Conservation (phyloP, 108 stramenopile species). For the Hondaea fermentalgiana region DNA sequence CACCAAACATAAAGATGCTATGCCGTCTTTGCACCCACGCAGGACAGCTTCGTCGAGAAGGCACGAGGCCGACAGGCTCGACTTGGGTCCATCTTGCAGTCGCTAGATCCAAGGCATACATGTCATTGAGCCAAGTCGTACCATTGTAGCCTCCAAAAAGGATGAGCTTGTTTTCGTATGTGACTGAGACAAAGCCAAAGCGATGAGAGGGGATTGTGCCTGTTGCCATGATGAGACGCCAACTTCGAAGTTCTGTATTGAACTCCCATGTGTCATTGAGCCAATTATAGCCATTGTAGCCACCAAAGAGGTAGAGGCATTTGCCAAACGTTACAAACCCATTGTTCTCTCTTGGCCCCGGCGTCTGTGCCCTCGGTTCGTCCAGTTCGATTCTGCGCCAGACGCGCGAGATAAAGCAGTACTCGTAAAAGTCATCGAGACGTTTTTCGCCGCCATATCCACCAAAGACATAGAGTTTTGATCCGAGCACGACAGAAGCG, state of each 20-base stretch:
- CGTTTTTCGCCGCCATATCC: conserved; percentile 37
- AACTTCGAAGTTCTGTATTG: conserved; percentile 50
- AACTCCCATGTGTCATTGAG: conserved; percentile 84
- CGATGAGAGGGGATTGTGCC: conserved; percentile 58
- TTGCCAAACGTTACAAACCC: background rate
- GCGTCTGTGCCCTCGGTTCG: background rate
- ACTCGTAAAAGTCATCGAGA: conserved; percentile 41
- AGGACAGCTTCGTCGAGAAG: conserved; percentile 69
- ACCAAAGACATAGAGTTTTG: conserved; percentile 38
- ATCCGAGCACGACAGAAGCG: conserved; percentile 33
- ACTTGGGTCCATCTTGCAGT: conserved; percentile 65
- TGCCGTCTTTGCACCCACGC: conserved; percentile 75
- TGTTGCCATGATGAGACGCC: background rate
- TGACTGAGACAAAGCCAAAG: conserved; percentile 81
- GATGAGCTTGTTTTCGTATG: conserved; percentile 72
- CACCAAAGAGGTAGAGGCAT: conserved; percentile 74
- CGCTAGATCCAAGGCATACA: conserved; percentile 66
- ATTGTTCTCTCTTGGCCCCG: background rate
- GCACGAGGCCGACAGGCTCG: conserved; percentile 38
- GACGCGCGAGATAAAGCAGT: background rate
- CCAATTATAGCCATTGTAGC: conserved; percentile 72
- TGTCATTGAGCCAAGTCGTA: conserved; percentile 68
- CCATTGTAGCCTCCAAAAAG: conserved; percentile 87
- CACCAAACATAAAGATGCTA: conserved; percentile 83
- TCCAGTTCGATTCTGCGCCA: background rate